Evolutionary conservation across 805 yeast genomes (phyloP), one percentile per base, ranked within the genome.

Genomic region (Nakazawaea wickerhamii): DNA sequence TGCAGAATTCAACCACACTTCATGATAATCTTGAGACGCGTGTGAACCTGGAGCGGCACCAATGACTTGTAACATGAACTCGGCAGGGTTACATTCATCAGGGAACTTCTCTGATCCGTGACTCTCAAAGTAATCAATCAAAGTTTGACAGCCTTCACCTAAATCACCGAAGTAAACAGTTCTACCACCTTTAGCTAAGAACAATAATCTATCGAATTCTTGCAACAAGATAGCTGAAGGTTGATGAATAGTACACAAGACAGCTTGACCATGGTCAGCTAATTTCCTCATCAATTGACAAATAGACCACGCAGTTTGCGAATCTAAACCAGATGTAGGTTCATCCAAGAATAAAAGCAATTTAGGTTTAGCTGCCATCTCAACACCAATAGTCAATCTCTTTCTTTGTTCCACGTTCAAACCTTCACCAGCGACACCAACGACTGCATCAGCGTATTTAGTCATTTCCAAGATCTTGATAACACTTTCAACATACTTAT

Each of bases 41-140:
- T 77, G 81, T 27, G 86, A 76, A 41, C 88, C 89, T 5, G 89
- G 89, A 27, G 89, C 88, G 41, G 89, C 89, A 54, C 90, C 89
- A 53, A 82, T 83, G 49, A 81, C 84, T 48, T 84, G 84, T 62
- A 88, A 68, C 95, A 88, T 88, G 93, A 95, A 88, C 65, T 87
- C 95, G 11, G 90, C 91, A 25, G 91, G 93, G 50, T 84, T 84
- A 4, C 86, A 88, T 31, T 69, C 68, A 5, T 68, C 64, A 14
- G 90, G 89, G 64, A 91, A 84, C 43, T 66, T 65, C 18, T 70
- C 73, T 30, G 89, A 77, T 41, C 88, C 89, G 49, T 81, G 61
- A 4, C 58, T 56, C 58, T 83, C 88, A 53, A 84, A 82, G 56
- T 83, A 83, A 37, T 52, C 33, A 33, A 63, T 50, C 47, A 64